Evolutionary conservation across 805 yeast genomes (phyloP).

Genomic region (Kodamaea kaohsiungensis): DNA sequence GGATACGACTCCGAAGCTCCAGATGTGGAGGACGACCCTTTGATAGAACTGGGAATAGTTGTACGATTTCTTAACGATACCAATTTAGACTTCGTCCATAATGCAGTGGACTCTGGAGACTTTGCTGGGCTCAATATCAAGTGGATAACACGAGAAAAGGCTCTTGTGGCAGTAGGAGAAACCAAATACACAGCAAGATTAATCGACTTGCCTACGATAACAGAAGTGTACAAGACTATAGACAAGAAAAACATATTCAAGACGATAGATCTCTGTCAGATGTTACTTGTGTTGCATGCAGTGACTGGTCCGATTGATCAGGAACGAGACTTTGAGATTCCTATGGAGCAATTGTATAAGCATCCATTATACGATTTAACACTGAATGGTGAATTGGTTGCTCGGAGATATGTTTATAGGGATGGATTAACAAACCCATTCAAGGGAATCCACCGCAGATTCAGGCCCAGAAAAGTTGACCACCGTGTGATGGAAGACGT

Average conservation of each 20-base stretch:
- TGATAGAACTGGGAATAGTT: conserved; percentile 82
- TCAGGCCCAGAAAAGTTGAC: conserved; percentile 71
- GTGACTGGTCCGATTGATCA: conserved; percentile 30
- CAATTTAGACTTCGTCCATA: conserved; percentile 69
- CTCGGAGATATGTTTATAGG: conserved; percentile 51
- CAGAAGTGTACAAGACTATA: conserved; percentile 84
- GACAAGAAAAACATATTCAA: conserved; percentile 89
- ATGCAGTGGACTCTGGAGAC: conserved; percentile 78
- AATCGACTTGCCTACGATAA: conserved; percentile 84
- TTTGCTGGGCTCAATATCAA: conserved; percentile 69
- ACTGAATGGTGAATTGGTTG: conserved; percentile 41
- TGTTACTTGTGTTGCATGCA: conserved; percentile 66
- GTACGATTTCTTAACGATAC: conserved; percentile 71
- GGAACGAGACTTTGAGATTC: conserved; percentile 50
- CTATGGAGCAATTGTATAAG: conserved; percentile 29
- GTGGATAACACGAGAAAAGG: conserved; percentile 82
- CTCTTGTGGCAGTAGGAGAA: conserved; percentile 69
- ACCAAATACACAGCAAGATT: conserved; percentile 78
- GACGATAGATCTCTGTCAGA: conserved; percentile 82
- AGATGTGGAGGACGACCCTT: conserved; percentile 92
- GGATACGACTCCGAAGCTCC: conserved; percentile 98
- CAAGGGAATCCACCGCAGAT: conserved; percentile 63
- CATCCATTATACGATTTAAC: conserved; percentile 43
- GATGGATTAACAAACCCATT: conserved; percentile 87
- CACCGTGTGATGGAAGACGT: conserved; percentile 73